These are phyloP conservation scores for Russula vinacea DNA, from an alignment of 768 basidiomycete genomes.

Conservation along the genomic window DNA sequence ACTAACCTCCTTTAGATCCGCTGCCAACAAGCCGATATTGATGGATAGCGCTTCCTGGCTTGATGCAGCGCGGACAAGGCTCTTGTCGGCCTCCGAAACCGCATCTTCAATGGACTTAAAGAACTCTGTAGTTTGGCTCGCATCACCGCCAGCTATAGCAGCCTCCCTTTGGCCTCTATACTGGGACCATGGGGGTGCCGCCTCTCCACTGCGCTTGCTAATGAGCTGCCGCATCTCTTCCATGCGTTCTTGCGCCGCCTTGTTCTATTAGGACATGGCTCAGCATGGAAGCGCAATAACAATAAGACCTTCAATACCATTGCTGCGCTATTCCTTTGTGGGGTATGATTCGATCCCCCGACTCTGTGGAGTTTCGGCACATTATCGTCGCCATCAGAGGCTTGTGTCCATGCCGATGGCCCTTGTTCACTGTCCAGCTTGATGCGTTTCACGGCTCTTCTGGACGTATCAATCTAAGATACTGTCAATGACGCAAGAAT, in stretches of 20 bases:
- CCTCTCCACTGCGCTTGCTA: slow-evolving; percentile 53
- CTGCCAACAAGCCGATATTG: slow-evolving; percentile 48
- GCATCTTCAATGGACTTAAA: slow-evolving; percentile 52
- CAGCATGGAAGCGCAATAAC: slow-evolving; percentile 1
- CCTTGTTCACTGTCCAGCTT: slow-evolving; percentile 60
- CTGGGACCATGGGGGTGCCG: slow-evolving; percentile 24
- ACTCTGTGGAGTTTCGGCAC: slow-evolving; percentile 57
- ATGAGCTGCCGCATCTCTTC: slow-evolving; percentile 83
- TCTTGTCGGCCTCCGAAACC: slow-evolving; percentile 55
- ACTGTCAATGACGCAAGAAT: slow-evolving; percentile 12
- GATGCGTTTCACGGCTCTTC: slow-evolving; percentile 70
- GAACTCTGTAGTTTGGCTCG: slow-evolving; percentile 36
- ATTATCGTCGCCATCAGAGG: slow-evolving; percentile 19
- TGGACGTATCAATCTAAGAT: slow-evolving; percentile 64
- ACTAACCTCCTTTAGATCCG: slow-evolving; percentile 59
- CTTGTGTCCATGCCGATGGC: slow-evolving; percentile 19
- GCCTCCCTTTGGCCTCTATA: slow-evolving; percentile 34
- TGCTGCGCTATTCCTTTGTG: slow-evolving; percentile 39
- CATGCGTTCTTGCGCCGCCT: slow-evolving; percentile 71
- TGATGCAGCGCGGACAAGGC: slow-evolving; percentile 49
- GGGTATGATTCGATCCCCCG: slow-evolving; percentile 41
- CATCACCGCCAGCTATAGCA: slow-evolving; percentile 33
- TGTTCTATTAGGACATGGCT: slow-evolving; percentile 46
- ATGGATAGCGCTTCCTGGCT: slow-evolving; percentile 55
- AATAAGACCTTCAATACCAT: slow-evolving; percentile 41